Percentiles rank a stretch among this genome's conserved stretches.
phyloP scores from a whole-genome alignment of 805 yeast genomes.

The Ogataea corticis region DNA sequence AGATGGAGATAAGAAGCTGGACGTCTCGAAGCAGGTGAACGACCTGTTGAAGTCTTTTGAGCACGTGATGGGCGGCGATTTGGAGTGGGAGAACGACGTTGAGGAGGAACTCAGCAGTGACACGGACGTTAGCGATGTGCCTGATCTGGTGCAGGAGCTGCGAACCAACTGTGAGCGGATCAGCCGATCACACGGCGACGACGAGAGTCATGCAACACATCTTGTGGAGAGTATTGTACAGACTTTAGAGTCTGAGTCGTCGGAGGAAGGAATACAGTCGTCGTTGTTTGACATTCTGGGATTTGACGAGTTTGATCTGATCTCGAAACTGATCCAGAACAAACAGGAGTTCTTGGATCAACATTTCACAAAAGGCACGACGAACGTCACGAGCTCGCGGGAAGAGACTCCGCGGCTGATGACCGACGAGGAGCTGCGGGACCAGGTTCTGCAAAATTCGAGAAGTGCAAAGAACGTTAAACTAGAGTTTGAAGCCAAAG shows the following conservation, averaged over 20 bases:
- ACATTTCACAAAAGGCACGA: constrained; percentile 6
- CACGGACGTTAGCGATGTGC: constrained; percentile 7
- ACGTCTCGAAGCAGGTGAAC: constrained; percentile 24
- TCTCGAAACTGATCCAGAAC: constrained; percentile 58
- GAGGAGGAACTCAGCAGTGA: constrained; percentile 5
- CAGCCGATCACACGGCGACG: constrained; percentile 29
- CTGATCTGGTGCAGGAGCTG: constrained; percentile 21
- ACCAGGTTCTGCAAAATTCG: constrained; percentile 52
- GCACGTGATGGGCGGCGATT: constrained; percentile 17
- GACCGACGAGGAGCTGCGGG: constrained; percentile 55
- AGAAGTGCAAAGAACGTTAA: constrained; percentile 48
- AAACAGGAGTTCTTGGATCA: constrained; percentile 35
- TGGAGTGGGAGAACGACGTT: constrained; percentile 20
- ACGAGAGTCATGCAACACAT: constrained; percentile 19
- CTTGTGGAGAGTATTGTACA: constrained; percentile 33
- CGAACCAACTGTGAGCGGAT: constrained; percentile 27
- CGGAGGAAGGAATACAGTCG: constrained; percentile 67
- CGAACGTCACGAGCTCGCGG: background rate
- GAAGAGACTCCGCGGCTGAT: constrained; percentile 34
- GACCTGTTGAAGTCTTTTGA: constrained; percentile 35
- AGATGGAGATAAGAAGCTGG: constrained; percentile 35
- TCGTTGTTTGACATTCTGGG: constrained; percentile 80
- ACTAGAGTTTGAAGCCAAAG: constrained; percentile 47
- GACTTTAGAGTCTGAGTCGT: constrained; percentile 37
- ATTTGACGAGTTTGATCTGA: constrained; percentile 79